Evolutionary conservation across 306 rosid genomes (phyloP).

Genomic region (Pyrus bretschneideri): DNA sequence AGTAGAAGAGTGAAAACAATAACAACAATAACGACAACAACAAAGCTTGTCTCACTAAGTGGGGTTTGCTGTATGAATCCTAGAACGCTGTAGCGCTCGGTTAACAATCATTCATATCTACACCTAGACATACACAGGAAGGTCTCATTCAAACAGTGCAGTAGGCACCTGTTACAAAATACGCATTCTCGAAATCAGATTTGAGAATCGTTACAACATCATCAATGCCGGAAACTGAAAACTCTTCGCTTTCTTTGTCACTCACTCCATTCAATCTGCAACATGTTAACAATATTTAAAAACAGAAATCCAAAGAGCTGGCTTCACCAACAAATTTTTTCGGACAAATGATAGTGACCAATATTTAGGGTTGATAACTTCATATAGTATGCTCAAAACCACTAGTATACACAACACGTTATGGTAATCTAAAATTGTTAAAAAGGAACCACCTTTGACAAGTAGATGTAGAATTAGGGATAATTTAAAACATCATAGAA

Average conservation of each 20-base stretch:
- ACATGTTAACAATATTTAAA: not conserved
- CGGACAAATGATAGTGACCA: not conserved
- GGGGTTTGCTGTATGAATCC: too few relatives aligned
- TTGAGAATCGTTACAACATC: constrained; percentile 57
- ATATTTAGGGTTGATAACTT: not conserved
- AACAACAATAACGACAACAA: too few relatives aligned
- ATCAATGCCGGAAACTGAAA: constrained; percentile 41
- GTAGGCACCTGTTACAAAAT: constrained; percentile 72
- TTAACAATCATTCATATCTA: not conserved
- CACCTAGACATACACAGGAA: not conserved
- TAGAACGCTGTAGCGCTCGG: too few relatives aligned
- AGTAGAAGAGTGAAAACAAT: not conserved
- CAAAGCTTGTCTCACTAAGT: too few relatives aligned
- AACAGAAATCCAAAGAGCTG: not conserved
- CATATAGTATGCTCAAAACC: not conserved
- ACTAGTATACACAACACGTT: not conserved
- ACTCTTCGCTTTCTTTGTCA: constrained; percentile 30
- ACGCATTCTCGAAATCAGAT: constrained; percentile 50
- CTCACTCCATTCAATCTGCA: constrained; percentile 16
- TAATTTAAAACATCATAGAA: not conserved
- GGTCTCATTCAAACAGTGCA: not conserved
- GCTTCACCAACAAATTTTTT: not conserved
- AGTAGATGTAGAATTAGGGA: not conserved
- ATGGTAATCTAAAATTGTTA: not conserved
- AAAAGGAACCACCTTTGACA: not conserved